A percentile compares a stretch with the other conserved stretches of the same genome.
Conservation (phyloP, 371 early-diverging fungal genomes). For the Nosema muscidifuracis region DNA sequence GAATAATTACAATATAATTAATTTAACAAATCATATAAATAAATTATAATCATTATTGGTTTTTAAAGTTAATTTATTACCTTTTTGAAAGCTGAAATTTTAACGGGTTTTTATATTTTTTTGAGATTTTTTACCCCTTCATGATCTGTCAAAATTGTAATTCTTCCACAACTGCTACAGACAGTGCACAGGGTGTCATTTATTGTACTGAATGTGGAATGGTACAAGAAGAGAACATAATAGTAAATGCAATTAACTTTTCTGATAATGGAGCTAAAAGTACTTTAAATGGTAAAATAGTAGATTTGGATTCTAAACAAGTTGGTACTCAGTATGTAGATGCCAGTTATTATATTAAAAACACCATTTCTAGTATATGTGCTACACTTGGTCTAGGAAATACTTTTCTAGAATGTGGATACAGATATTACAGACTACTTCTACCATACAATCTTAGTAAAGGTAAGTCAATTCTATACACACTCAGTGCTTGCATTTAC, state of each 20-base stretch:
- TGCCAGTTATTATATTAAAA: conserved; percentile 50
- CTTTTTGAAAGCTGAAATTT: no score
- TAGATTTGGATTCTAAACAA: conserved; percentile 49
- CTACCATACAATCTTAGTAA: conserved; percentile 78
- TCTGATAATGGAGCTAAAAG: conserved; percentile 66
- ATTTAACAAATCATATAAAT: no score
- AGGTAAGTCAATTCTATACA: conserved; percentile 75
- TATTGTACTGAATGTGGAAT: conserved; percentile 63
- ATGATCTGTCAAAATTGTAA: conserved; percentile 57
- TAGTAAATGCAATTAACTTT: conserved; percentile 85
- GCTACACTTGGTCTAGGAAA: conserved; percentile 63
- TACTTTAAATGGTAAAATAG: conserved; percentile 59
- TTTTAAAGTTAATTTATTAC: no score
- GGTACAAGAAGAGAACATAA: conserved; percentile 86
- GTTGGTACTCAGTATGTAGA: conserved; percentile 50
- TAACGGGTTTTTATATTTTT: background rate
- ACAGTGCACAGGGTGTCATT: conserved; percentile 53
- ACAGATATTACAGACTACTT: conserved; percentile 83
- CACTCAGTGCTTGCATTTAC: conserved; percentile 88
- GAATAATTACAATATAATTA: no score
- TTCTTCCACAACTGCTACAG: conserved; percentile 49
- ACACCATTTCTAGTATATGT: conserved; percentile 55
- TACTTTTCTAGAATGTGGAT: conserved; percentile 74
- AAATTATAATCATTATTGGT: no score
- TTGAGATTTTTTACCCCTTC: conserved; percentile 9